These are phyloP conservation scores for Hyaloscypha bicolor DNA, from an alignment of 495 filamentous ascomycete genomes.

Conservation along the genomic window DNA sequence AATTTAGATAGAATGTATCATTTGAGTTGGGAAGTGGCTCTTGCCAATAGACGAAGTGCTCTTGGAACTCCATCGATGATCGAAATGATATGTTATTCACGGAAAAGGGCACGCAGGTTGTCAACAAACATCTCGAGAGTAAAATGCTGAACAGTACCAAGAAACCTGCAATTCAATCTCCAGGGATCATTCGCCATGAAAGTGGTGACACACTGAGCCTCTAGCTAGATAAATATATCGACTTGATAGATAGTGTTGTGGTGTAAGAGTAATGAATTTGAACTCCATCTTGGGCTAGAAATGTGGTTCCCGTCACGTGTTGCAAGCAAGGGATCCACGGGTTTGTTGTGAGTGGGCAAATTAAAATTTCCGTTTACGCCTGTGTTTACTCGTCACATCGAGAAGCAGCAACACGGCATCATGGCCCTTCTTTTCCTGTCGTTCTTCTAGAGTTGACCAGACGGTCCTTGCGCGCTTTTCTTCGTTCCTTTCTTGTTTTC, in stretches of 20 bases:
- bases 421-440: not conserved
- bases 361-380: no score
- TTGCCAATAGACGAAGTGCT: not conserved
- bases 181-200: not conserved
- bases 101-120: not conserved
- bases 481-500: not conserved
- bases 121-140: not conserved
- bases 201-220: not conserved
- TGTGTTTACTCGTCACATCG: not conserved
- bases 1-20: not conserved
- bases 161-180: not conserved
- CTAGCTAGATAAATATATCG: no score
- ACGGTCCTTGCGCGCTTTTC: not conserved
- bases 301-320: no score
- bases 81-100: not conserved
- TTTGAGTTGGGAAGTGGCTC: not conserved
- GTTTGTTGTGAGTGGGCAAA: no score
- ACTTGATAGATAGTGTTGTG: no score
- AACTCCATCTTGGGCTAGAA: no score
- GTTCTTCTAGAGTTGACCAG: not conserved
- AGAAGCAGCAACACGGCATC: not conserved
- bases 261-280: no score
- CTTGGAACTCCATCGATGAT: not conserved
- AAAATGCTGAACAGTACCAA: not conserved
- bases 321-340: not conserved